phyloP scores from a whole-genome alignment of 1,284 basidiomycete species.

The Caloboletus inedulis region DNA sequence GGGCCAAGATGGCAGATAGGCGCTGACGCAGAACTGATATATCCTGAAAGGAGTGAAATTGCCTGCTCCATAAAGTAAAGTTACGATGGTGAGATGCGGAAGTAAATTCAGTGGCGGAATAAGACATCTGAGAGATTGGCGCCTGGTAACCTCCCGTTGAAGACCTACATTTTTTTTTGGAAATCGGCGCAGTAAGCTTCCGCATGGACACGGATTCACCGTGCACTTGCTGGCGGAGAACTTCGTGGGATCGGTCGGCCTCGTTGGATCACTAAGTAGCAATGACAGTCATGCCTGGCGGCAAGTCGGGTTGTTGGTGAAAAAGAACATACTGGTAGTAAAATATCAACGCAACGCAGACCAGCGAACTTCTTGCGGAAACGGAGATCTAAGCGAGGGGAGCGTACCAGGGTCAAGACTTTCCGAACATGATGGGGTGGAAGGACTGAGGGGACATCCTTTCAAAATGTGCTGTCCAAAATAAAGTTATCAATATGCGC shows the following conservation, averaged over 20 bases:
- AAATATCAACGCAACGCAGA: neutral
- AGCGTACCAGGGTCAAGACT: neutral
- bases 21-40: conserved; percentile 13
- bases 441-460: neutral
- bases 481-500: too few relatives aligned
- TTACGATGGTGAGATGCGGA: neutral
- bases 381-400: neutral
- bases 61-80: neutral
- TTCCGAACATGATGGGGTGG: neutral
- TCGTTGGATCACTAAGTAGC: neutral
- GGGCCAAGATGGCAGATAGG: conserved; percentile 13
- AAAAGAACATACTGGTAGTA: neutral
- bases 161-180: neutral
- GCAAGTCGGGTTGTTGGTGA: neutral
- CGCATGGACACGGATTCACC: neutral
- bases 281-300: neutral
- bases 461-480: neutral
- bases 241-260: neutral
- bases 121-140: neutral
- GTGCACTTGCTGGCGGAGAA: neutral
- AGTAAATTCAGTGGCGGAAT: neutral
- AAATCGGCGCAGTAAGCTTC: neutral
- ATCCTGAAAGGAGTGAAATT: conserved; percentile 2
- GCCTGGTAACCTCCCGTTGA: neutral
- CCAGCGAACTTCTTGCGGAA: neutral